phyloP scores from a whole-genome alignment of 2,329 filamentous ascomycete genomes.

The Acrodontium crateriforme region DNA sequence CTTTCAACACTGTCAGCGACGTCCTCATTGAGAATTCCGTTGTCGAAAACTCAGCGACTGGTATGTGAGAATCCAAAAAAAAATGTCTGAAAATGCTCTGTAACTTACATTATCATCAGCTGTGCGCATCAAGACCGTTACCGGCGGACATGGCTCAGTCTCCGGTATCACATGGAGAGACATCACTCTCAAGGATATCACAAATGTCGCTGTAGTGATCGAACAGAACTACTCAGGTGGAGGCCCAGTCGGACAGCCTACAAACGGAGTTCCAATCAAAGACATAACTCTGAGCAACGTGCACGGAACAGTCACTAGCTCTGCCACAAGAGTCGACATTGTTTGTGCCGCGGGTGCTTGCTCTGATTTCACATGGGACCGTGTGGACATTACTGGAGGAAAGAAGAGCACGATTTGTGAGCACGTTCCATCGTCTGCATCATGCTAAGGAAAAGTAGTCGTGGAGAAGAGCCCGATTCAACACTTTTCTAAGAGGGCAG shows the following conservation, averaged over 20 bases:
- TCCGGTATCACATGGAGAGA: constrained; percentile 38
- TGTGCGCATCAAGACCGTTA: constrained; percentile 42
- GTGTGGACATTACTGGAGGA: constrained; percentile 38
- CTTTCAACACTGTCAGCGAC: constrained; percentile 36
- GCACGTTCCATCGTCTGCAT: constrained; percentile 31
- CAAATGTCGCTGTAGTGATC: constrained; percentile 43
- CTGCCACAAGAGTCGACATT: constrained; percentile 33
- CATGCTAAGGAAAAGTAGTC: no score
- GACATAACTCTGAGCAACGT: constrained; percentile 32
- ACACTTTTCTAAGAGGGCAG: no score
- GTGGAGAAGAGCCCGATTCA: no score
- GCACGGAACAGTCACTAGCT: constrained; percentile 28
- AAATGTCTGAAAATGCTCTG: constrained; percentile 21
- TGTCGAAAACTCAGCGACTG: constrained; percentile 34
- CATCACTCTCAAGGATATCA: constrained; percentile 38
- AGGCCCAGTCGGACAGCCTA: constrained; percentile 19
- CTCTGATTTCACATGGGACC: constrained; percentile 40
- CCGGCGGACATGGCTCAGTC: constrained; percentile 36
- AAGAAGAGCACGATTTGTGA: constrained; percentile 28
- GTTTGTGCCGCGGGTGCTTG: constrained; percentile 39
- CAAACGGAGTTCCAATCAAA: constrained; percentile 36
- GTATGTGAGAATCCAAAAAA: no score
- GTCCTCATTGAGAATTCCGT: constrained; percentile 33
- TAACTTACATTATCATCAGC: background rate
- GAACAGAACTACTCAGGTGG: constrained; percentile 39